Percentiles rank a stretch among this genome's conserved stretches.
Evolutionary conservation across 2,329 filamentous ascomycete genomes (phyloP).

Genomic region (Lasiodiplodia hormozganensis): DNA sequence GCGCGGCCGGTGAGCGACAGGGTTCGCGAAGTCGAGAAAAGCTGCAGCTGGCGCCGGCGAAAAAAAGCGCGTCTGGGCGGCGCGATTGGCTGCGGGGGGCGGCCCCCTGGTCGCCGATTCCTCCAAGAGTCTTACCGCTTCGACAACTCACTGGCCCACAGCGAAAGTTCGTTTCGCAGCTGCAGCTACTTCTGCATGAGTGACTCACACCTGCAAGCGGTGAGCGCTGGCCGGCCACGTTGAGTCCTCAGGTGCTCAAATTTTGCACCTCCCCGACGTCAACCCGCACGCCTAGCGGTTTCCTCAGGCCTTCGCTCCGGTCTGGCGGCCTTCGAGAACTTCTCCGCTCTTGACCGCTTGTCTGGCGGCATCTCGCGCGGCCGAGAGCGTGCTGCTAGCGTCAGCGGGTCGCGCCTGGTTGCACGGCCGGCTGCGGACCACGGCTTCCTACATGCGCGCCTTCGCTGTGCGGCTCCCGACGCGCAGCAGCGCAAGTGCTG

Average conservation of each 20-base stretch:
- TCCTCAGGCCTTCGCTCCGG: conserved; percentile 13
- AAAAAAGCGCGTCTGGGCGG: conserved; percentile 13
- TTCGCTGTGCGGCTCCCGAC: background rate
- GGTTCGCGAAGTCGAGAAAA: conserved; percentile 5
- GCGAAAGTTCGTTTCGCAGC: conserved; percentile 27
- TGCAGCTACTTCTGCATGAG: conserved; percentile 26
- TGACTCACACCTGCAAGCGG: conserved; percentile 29
- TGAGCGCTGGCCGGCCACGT: conserved; percentile 24
- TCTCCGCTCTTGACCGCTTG: conserved; percentile 9
- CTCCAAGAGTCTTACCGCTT: conserved; percentile 25
- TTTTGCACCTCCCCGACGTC: background rate
- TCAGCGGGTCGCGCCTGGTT: conserved; percentile 5
- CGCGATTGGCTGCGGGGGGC: conserved; percentile 18
- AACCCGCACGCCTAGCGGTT: conserved; percentile 2
- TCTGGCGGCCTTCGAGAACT: conserved; percentile 11
- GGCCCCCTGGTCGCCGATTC: conserved; percentile 6
- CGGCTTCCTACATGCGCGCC: conserved; percentile 9
- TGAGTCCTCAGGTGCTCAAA: conserved; percentile 16
- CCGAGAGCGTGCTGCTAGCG: conserved; percentile 4
- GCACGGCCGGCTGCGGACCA: background rate
- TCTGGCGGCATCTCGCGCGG: conserved; percentile 20
- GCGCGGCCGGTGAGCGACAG: conserved; percentile 10
- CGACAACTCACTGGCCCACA: conserved; percentile 29
- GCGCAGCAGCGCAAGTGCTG: too few species aligned
- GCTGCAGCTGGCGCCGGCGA: conserved; percentile 19